A percentile compares a stretch with the other conserved stretches of the same genome.
phyloP scores from a whole-genome alignment of 1,139 yeast species.

The Nakaseomyces delphensis region DNA sequence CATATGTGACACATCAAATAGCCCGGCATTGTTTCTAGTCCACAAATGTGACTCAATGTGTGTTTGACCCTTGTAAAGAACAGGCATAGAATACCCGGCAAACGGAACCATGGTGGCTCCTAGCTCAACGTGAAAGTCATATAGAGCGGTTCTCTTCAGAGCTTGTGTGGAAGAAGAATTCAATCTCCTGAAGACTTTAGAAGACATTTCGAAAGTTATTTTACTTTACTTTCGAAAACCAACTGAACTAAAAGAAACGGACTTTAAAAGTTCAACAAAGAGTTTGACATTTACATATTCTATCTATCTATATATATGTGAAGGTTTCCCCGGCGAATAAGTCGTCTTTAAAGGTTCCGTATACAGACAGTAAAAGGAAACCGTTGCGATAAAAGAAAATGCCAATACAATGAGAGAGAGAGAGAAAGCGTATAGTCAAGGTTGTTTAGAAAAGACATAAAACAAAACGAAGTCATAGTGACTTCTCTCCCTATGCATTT shows the following conservation, averaged over 20 bases:
- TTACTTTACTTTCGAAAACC: background rate
- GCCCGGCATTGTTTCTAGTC: slow-evolving; percentile 82
- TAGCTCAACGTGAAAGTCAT: slow-evolving; percentile 64
- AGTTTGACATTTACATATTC: no score
- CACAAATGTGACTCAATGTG: slow-evolving; percentile 92
- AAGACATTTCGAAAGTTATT: background rate
- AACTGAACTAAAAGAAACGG: no score
- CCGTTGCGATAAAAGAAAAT: no score
- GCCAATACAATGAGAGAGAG: background rate
- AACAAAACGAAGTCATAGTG: background rate
- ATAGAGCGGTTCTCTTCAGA: slow-evolving; percentile 65
- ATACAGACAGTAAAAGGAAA: no score
- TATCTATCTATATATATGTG: no score
- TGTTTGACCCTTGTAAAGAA: slow-evolving; percentile 67
- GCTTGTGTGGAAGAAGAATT: slow-evolving; percentile 28
- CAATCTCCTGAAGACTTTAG: slow-evolving; percentile 20
- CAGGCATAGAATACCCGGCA: slow-evolving; percentile 95
- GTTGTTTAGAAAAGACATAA: no score
- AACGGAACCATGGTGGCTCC: slow-evolving; percentile 92
- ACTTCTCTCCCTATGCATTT: background rate
- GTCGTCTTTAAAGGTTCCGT: no score
- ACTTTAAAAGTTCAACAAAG: no score
- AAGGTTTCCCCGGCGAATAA: no score
- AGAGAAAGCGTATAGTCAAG: background rate
- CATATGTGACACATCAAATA: slow-evolving; percentile 97